Evolutionary conservation across 352 stramenopile genomes (phyloP), one percentile per base, ranked within the genome.

Genomic region (Saprolegnia parasitica): DNA sequence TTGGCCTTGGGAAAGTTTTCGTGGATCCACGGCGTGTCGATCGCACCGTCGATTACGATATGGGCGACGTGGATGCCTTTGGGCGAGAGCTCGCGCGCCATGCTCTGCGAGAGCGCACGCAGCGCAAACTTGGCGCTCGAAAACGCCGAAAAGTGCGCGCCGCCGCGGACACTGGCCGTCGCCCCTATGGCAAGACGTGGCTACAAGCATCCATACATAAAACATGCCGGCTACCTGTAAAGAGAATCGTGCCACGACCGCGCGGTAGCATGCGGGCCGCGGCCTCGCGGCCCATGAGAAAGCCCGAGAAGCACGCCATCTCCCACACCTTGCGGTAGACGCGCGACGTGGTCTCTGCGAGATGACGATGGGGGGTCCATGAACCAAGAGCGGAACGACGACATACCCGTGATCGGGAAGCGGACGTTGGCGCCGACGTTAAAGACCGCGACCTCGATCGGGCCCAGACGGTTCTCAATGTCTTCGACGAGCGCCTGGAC

Each of bases 11-110:
- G 58, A 61, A 73, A 64, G 24, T 66, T 58, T 23, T 74, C 47
- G 35, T 65, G 56, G 24, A 73, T 47, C 32, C 56, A 58, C 16
- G 65, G 46, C 0, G 68, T 72, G 52, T 78, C 74, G 40, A 79
- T 70, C 0, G 42, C 54, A 8, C 76, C 78, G 65, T 85, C 78
- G 29, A 85, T 78, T 18, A 81, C 62, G 45, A 81, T 62, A 45
- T 76, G 71, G 15, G 72, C 76, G 20, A 81, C 76, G 70, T 85
- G 78, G 56, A 85, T 61, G 47, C 76, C 76, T 50, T 80, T 68
- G 32, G 78, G 78, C 0, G 57, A 45, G 16, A 85, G 52, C 52
- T 85, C 78, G 6, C 78, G 62, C 16, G 77, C 76, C 75, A 85
- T 81, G 18, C 60, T 65, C 57, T 81, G 72, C 4, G 73, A 66